Conservation (phyloP, 1,284 basidiomycete genomes). For the Cryptococcus maquisensis region DNA sequence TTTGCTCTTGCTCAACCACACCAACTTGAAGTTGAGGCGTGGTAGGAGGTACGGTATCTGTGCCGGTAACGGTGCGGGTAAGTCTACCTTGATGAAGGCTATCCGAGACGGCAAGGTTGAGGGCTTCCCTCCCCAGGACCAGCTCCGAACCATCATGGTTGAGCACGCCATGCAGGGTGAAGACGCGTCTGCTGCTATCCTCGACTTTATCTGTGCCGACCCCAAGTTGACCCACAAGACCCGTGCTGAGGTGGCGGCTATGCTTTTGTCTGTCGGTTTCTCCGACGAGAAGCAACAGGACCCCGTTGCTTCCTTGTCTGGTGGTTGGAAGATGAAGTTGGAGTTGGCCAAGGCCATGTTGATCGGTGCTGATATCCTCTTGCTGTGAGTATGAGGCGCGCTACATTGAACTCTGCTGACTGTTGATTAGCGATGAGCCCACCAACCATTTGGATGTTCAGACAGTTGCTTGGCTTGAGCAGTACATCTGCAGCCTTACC, state of each 20-base stretch:
- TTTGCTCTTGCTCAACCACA: slow-evolving; percentile 91
- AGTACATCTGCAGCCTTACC: slow-evolving; percentile 75
- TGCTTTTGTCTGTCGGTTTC: slow-evolving; percentile 84
- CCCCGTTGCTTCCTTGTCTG: slow-evolving; percentile 83
- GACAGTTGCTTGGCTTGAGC: slow-evolving; percentile 90
- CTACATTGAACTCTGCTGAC: slow-evolving; percentile 1
- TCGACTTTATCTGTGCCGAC: slow-evolving; percentile 79
- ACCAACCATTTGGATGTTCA: slow-evolving; percentile 69
- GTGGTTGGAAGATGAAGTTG: slow-evolving; percentile 98
- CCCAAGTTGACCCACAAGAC: slow-evolving; percentile 55
- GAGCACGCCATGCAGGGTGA: slow-evolving; percentile 94
- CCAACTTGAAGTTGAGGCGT: slow-evolving; percentile 81
- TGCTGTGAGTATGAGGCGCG: slow-evolving; percentile 53
- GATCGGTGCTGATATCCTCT: slow-evolving; percentile 88
- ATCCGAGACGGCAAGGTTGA: slow-evolving; percentile 92
- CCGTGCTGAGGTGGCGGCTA: slow-evolving; percentile 67
- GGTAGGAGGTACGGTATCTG: slow-evolving; percentile 93
- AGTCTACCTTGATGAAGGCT: slow-evolving; percentile 94
- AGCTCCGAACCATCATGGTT: slow-evolving; percentile 88
- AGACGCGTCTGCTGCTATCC: slow-evolving; percentile 70
- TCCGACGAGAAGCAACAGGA: slow-evolving; percentile 80
- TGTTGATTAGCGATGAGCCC: slow-evolving; percentile 25
- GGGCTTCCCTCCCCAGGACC: slow-evolving; percentile 85
- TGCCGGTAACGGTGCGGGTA: slow-evolving; percentile 92
- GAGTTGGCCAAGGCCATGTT: slow-evolving; percentile 92